phyloP scores from a whole-genome alignment of 768 basidiomycete species.

The Boletus rubroflammeus region DNA sequence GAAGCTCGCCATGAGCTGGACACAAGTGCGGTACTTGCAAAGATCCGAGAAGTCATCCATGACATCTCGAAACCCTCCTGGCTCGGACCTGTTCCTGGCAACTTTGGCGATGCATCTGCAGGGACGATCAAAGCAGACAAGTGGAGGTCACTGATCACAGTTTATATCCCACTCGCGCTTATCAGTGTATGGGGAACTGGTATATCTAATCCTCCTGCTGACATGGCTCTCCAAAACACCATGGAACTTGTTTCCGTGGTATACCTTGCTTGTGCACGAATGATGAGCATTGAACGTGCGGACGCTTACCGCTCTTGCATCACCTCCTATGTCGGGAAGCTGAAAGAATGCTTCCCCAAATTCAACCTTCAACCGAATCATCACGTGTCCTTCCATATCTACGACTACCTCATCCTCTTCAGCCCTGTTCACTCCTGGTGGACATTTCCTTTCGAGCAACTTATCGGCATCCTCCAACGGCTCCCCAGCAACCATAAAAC shows the following conservation, averaged over 20 bases:
- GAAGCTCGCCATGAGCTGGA: background rate
- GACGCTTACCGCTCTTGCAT: constrained; percentile 14
- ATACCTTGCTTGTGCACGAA: constrained; percentile 16
- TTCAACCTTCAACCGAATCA: constrained; percentile 21
- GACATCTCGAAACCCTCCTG: constrained; percentile 7
- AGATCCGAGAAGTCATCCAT: constrained; percentile 2
- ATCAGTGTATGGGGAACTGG: constrained; percentile 30
- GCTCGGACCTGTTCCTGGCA: constrained; percentile 12
- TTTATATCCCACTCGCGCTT: constrained; percentile 35
- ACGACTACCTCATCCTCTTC: constrained; percentile 34
- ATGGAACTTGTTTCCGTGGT: constrained; percentile 32
- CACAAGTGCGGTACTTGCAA: background rate
- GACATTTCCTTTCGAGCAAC: constrained; percentile 23
- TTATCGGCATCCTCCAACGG: constrained; percentile 23
- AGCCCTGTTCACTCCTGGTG: constrained; percentile 37
- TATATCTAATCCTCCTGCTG: background rate
- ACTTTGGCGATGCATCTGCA: constrained; percentile 23
- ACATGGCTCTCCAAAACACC: constrained; percentile 19
- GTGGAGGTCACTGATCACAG: constrained; percentile 29
- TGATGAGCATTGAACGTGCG: background rate
- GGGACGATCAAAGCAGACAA: constrained; percentile 38
- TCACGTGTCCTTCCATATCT: constrained; percentile 31
- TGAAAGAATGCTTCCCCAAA: constrained; percentile 16
- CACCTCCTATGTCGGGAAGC: constrained; percentile 14
- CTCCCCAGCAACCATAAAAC: constrained; percentile 23